Conservation (phyloP, 257 asterid species). For the Vinca minor region DNA sequence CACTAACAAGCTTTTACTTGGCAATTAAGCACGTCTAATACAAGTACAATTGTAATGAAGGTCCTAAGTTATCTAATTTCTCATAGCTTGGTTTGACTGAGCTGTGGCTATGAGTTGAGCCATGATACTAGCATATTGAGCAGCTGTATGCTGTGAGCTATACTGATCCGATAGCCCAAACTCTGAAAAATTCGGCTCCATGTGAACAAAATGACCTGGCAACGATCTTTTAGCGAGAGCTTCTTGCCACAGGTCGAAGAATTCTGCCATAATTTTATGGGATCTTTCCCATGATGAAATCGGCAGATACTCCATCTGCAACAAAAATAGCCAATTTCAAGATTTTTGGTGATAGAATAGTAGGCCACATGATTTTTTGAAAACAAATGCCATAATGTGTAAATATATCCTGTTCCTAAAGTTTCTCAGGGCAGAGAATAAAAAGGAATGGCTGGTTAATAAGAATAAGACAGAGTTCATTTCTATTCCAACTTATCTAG, state of each 20-base stretch:
- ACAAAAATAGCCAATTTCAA: slow-evolving; percentile 15
- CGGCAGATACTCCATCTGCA: slow-evolving; percentile 90
- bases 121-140: slow-evolving; percentile 74
- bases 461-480: neutral
- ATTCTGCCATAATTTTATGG: slow-evolving; percentile 73
- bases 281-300: slow-evolving; percentile 90
- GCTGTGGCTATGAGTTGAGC: slow-evolving; percentile 84
- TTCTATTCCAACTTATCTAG: neutral
- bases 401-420: neutral
- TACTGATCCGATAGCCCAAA: slow-evolving; percentile 71
- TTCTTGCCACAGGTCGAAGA: slow-evolving; percentile 83
- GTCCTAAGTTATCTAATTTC: too few species aligned
- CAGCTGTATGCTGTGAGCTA: slow-evolving; percentile 71
- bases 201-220: slow-evolving; percentile 89
- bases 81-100: slow-evolving; percentile 52
- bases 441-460: neutral
- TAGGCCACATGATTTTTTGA: too few species aligned
- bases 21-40: too few species aligned
- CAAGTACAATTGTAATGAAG: too few species aligned
- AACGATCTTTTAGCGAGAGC: slow-evolving; percentile 68
- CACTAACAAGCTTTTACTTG: too few species aligned
- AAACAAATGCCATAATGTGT: neutral
- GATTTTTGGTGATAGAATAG: too few species aligned
- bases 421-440: neutral
- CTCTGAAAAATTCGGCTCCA: slow-evolving; percentile 70